These are phyloP conservation scores for Aotearoamyces nothofagi DNA, from an alignment of 2,329 filamentous ascomycete species.

Conservation along the genomic window DNA sequence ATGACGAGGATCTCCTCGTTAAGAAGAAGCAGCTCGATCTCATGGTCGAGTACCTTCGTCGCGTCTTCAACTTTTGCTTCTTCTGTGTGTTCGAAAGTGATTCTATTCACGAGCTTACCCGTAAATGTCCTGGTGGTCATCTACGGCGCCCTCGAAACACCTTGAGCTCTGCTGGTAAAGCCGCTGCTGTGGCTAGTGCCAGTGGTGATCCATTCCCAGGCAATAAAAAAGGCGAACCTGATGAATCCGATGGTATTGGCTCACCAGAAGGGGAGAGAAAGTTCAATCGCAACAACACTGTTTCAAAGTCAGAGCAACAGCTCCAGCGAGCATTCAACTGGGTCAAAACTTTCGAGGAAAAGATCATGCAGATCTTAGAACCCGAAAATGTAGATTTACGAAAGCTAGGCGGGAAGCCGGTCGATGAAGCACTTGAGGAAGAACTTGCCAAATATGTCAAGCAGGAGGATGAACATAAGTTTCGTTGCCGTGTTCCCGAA, in stretches of 20 bases:
- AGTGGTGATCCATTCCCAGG: conserved; percentile 69
- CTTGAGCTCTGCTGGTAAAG: conserved; percentile 67
- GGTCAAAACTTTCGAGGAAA: conserved; percentile 98
- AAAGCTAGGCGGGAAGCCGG: conserved; percentile 77
- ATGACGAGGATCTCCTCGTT: conserved; percentile 75
- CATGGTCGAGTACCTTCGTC: conserved; percentile 87
- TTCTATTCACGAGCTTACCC: conserved; percentile 85
- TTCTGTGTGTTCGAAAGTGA: conserved; percentile 99
- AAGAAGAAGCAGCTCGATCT: conserved; percentile 97
- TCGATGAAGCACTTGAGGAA: conserved; percentile 75
- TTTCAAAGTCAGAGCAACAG: conserved; percentile 75
- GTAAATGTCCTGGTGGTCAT: conserved; percentile 96
- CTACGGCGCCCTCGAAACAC: conserved; percentile 80
- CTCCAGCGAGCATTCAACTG: conserved; percentile 93
- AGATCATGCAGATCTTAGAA: conserved; percentile 82
- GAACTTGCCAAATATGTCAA: conserved; percentile 82
- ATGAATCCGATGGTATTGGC: conserved; percentile 47
- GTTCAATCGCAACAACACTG: conserved; percentile 40
- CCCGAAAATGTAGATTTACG: conserved; percentile 75
- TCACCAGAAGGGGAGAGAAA: conserved; percentile 60
- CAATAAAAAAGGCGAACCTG: conserved; percentile 54
- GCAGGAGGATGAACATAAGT: conserved; percentile 96
- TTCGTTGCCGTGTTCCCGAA: conserved; percentile 88
- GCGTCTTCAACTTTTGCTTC: conserved; percentile 98
- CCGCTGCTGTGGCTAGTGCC: conserved; percentile 74